Evolutionary conservation across 2,329 filamentous ascomycete genomes (phyloP), one percentile per base, ranked within the genome.

Genomic region (Colletotrichum sp.): DNA sequence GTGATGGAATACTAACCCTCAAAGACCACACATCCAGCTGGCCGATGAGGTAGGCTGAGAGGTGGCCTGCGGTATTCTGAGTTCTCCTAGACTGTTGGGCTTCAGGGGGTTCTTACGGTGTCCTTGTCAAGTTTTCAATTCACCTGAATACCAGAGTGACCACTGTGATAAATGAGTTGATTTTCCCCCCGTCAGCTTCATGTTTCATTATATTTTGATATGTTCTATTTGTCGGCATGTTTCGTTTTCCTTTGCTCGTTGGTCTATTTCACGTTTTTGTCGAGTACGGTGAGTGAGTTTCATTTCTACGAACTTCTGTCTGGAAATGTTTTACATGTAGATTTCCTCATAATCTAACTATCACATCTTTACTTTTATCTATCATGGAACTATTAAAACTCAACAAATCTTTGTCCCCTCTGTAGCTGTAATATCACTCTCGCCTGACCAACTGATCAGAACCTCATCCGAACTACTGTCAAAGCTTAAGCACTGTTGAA

Each of bases 261-360:
- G 16, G 10, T 44, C 18, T 18, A 36, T 18, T 44, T 44, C 16
- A 18, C 36, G 1, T 36, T 36, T 16, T 2, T 2, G 0, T 36
- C 4, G 1, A 36, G 15, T 16, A 15, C 15, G 15, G 36, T 44
- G 36, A 5, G 16, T 44, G 16, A 18, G 4, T 18, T 15, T 2
- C 15, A 16, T 10, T 30, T 30, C 9, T 10, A 30, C 5, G 8
- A 44, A 44, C 0, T 44, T n/a, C 8, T n/a, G 18, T n/a, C 1
- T 10, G 1, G 0, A 18, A n/a, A n/a, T 44, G 0, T n/a, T n/a
- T 0, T 0, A 10, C 0, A 44, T 0, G 5, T 12, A 13, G n/a
- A 49, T n/a, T 49, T 49, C 44, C n/a, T 21, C 34, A 8, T 1
- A 4, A 8, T 49, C 0, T 21, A 13, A 21, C 3, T 21, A 21